A percentile compares a stretch with the other conserved stretches of the same genome.
These are phyloP conservation scores for Sporothrix sp. DNA, from an alignment of 2,329 filamentous ascomycete genomes.

Conservation along the genomic window DNA sequence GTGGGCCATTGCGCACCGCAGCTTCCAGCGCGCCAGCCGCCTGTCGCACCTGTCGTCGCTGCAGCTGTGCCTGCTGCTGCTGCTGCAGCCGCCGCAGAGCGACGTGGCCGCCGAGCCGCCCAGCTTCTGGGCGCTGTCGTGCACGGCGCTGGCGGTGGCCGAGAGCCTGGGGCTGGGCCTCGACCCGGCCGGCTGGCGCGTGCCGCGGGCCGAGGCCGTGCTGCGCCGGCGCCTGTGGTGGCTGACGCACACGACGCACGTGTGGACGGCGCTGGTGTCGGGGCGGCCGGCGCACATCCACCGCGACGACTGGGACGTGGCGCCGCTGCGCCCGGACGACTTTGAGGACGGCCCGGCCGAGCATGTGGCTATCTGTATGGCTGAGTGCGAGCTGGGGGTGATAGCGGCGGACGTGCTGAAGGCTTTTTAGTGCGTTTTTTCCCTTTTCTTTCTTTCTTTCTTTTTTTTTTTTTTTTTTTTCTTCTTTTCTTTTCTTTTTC, in stretches of 20 bases:
- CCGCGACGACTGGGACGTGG: conserved; percentile 19
- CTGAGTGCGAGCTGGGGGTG: conserved; percentile 17
- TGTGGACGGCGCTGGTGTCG: conserved; percentile 19
- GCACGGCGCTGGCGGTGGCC: conserved; percentile 19
- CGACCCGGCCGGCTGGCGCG: conserved; percentile 18
- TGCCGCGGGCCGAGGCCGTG: conserved; percentile 19
- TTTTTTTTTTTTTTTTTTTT: background rate
- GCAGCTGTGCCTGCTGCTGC: conserved; percentile 20
- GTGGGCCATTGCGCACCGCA: conserved; percentile 20
- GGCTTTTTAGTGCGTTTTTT: conserved; percentile 20
- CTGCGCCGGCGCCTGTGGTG: conserved; percentile 22
- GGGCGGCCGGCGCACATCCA: conserved; percentile 19
- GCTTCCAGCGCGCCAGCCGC: conserved; percentile 18
- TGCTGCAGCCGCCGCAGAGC: conserved; percentile 20
- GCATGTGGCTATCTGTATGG: conserved; percentile 18
- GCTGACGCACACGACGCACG: conserved; percentile 19
- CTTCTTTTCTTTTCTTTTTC: too few relatives aligned
- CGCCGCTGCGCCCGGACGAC: conserved; percentile 14
- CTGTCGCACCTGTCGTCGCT: conserved; percentile 19
- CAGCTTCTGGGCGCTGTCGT: conserved; percentile 20
- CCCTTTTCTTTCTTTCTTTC: background rate
- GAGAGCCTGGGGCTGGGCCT: conserved; percentile 20
- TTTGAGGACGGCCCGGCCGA: conserved; percentile 15
- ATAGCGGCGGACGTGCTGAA: conserved; percentile 20
- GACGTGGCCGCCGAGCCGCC: conserved; percentile 20